phyloP scores from a whole-genome alignment of 805 yeast species.

The Zygoascus tannicola region DNA sequence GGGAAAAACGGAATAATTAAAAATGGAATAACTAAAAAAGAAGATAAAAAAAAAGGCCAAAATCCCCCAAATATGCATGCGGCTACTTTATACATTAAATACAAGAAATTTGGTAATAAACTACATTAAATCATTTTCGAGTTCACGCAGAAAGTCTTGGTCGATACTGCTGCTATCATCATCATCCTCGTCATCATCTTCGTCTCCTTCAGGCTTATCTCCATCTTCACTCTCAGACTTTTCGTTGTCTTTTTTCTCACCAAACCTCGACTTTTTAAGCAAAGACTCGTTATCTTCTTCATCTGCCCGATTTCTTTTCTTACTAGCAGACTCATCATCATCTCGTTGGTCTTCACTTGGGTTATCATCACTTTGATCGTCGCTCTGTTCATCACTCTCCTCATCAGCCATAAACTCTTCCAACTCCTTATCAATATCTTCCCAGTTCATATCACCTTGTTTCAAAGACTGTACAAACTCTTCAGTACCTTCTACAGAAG shows the following conservation, averaged over 20 bases:
- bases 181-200: constrained; percentile 16
- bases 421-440: constrained; percentile 45
- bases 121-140: constrained; percentile 21
- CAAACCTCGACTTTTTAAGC: constrained; percentile 10
- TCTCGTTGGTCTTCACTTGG: constrained; percentile 26
- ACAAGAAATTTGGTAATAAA: too few species aligned
- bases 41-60: too few species aligned
- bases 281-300: constrained; percentile 13
- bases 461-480: constrained; percentile 24
- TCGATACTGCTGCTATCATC: constrained; percentile 18
- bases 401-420: constrained; percentile 37
- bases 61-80: too few species aligned
- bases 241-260: constrained; percentile 3
- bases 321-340: constrained; percentile 14
- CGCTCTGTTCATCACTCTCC: constrained; percentile 24
- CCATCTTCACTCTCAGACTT: constrained; percentile 4
- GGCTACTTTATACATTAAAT: too few species aligned
- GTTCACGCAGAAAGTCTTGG: constrained; percentile 20
- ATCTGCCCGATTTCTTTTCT: constrained; percentile 13
- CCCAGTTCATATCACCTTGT: constrained; percentile 36
- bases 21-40: too few species aligned
- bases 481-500: constrained; percentile 36
- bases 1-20: too few species aligned
- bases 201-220: constrained; percentile 5
- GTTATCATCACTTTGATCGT: constrained; percentile 22